These are phyloP conservation scores for Brassica nigra DNA, from an alignment of 345 rosid genomes.

Conservation along the genomic window DNA sequence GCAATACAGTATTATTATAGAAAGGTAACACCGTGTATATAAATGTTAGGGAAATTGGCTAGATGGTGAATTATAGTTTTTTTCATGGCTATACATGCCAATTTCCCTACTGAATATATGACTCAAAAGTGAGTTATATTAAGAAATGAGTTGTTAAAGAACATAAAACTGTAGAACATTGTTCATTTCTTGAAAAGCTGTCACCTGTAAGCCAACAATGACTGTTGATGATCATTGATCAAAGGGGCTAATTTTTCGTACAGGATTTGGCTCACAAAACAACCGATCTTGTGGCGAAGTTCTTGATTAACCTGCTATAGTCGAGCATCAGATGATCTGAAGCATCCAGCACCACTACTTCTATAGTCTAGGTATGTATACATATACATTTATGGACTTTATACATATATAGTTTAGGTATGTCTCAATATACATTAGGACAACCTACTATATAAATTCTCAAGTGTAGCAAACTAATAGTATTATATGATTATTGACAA, in stretches of 20 bases:
- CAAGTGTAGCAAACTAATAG: not conserved
- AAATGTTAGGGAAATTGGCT: too few relatives aligned
- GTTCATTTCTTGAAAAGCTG: not conserved
- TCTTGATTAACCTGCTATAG: constrained; percentile 2
- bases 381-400: too few relatives aligned
- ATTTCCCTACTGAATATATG: too few relatives aligned
- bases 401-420: too few relatives aligned
- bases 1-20: too few relatives aligned
- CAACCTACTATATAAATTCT: not conserved
- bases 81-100: too few relatives aligned
- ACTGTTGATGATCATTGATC: not conserved
- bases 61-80: too few relatives aligned
- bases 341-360: not conserved
- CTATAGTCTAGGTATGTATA: too few relatives aligned
- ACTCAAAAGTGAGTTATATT: not conserved
- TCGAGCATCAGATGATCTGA: constrained; percentile 6
- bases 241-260: not conserved
- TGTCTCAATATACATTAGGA: not conserved
- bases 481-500: too few relatives aligned
- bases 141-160: too few relatives aligned
- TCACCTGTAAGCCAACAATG: not conserved
- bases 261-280: not conserved
- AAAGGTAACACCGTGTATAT: too few relatives aligned
- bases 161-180: constrained; percentile 7
- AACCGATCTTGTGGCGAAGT: not conserved